Conservation (phyloP, 208 protist genomes). For the Zelonia costaricensis region DNA sequence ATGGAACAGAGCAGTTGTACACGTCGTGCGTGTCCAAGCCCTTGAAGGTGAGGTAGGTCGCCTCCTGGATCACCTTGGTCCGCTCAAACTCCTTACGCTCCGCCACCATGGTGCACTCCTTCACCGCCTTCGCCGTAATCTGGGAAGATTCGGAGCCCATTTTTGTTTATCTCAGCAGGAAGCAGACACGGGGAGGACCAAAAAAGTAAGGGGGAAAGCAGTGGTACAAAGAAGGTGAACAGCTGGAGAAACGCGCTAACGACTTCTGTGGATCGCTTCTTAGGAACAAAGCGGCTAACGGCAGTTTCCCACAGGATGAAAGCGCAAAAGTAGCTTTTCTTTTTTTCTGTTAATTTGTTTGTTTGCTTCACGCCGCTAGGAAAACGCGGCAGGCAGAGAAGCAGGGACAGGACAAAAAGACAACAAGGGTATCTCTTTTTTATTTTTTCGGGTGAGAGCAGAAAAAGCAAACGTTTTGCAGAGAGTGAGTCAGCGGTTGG, state of each 20-base stretch:
- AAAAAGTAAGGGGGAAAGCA: background rate
- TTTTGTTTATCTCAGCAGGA: background rate
- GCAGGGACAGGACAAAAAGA: background rate
- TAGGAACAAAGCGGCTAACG: too few relatives aligned
- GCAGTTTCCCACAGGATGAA: too few relatives aligned
- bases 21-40: slow-evolving; percentile 54
- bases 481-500: too few relatives aligned
- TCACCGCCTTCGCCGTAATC: slow-evolving; percentile 4
- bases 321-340: too few relatives aligned
- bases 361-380: too few relatives aligned
- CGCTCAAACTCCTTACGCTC: slow-evolving; percentile 44
- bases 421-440: background rate
- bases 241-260: too few relatives aligned
- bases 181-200: background rate
- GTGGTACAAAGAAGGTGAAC: background rate
- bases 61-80: slow-evolving; percentile 41
- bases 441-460: background rate
- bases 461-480: too few relatives aligned
- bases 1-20: slow-evolving; percentile 63
- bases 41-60: slow-evolving; percentile 43
- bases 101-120: slow-evolving; percentile 45
- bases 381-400: background rate
- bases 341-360: too few relatives aligned
- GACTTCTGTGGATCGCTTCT: too few relatives aligned
- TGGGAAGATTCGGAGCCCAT: slow-evolving; percentile 22